Evolutionary conservation across 805 yeast genomes (phyloP).

Genomic region (Metschnikowia amazonensis): DNA sequence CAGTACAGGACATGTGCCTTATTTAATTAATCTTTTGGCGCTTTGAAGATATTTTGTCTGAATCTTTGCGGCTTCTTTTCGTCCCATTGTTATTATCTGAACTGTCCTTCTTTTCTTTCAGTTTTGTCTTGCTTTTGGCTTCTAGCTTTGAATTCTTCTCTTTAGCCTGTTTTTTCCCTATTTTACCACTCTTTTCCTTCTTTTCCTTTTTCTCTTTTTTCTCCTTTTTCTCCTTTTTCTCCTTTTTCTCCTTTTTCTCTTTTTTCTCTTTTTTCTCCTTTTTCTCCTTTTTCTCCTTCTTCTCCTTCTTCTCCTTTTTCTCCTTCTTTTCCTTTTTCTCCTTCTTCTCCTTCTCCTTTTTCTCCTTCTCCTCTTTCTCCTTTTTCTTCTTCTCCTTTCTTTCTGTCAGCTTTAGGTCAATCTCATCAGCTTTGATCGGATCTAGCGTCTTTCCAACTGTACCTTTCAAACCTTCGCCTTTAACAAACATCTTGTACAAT

Average conservation of each 20-base stretch:
- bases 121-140: neutral
- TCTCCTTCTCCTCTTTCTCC: slow-evolving; percentile 21
- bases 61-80: slow-evolving; percentile 12
- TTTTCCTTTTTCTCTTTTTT: too few relatives aligned
- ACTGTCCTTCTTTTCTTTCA: slow-evolving; percentile 19
- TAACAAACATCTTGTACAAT: slow-evolving; percentile 78
- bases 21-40: neutral
- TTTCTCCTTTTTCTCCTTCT: slow-evolving; percentile 12
- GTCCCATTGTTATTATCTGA: slow-evolving; percentile 19
- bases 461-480: slow-evolving; percentile 82
- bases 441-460: slow-evolving; percentile 47
- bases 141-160: too few relatives aligned
- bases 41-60: neutral
- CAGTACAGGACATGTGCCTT: too few relatives aligned
- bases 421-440: slow-evolving; percentile 1
- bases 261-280: neutral
- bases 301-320: slow-evolving; percentile 21
- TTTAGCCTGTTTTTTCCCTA: too few relatives aligned
- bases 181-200: too few relatives aligned
- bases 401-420: slow-evolving; percentile 25
- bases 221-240: slow-evolving; percentile 14
- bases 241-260: slow-evolving; percentile 13
- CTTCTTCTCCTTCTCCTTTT: slow-evolving; percentile 20
- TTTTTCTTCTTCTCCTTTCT: slow-evolving; percentile 32
- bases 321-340: slow-evolving; percentile 23